Evolutionary conservation across 768 basidiomycete species (phyloP), one percentile per base, ranked within the genome.

Genomic region (Collybia mongolica): DNA sequence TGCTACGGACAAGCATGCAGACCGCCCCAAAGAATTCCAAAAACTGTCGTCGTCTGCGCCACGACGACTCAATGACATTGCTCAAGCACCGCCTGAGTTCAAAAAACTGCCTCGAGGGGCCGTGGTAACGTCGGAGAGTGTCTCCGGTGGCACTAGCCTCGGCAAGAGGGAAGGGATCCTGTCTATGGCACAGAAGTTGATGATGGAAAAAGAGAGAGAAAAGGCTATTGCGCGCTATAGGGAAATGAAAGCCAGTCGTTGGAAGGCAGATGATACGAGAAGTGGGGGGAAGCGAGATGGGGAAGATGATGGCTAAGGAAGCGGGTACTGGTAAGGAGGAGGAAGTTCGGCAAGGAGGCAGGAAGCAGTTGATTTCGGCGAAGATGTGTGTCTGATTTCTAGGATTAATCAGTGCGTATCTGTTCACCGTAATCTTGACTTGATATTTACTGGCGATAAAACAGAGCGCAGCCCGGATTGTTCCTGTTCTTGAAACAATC

Each of bases 141-240:
- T 59, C 44, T 44, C 52, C 0, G 39, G 54, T 3, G 52, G 53
- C 9, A 54, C 57, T 28, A 59, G 59, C 36, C 54, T 59, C 39
- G 59, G 60, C 51, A 69, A 73, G 59, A 61, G 54, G 35, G 69
- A 77, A 8, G 76, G 75, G 2, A 75, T 88, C 6, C 56, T 91
- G 24, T 86, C 84, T 23, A 83, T 90, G 79, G 82, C 85, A 12
- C 88, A 90, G 69, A 84, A 81, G 62, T 73, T 74, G 5, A 82
- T 88, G 82, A 82, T 93, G 80, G 87, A 87, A 59, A 72, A 74
- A 46, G 89, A 91, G 64, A 75, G 90, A 54, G 83, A 87, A 57
- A 83, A 77, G 52, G 87, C 70, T 18, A 84, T 93, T 52, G 68
- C 65, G 60, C 73, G 77, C 47, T 91, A 90, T 64, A 71, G 90